A percentile compares a stretch with the other conserved stretches of the same genome.
phyloP scores from a whole-genome alignment of 2,329 filamentous ascomycete genomes.

The Colletotrichum sublineola region DNA sequence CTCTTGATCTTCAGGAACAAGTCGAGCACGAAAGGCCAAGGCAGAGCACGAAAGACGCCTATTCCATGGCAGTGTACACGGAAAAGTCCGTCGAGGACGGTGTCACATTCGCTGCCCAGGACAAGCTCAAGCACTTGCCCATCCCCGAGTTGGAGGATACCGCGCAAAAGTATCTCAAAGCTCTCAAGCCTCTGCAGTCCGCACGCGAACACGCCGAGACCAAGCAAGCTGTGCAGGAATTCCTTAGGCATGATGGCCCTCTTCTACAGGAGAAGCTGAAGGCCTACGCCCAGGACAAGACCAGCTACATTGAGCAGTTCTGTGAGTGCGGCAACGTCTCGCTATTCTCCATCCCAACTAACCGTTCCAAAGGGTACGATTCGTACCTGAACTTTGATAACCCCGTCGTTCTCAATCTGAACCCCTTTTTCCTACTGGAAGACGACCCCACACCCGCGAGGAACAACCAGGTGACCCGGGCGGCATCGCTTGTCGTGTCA shows the following conservation, averaged over 20 bases:
- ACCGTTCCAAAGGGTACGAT: conserved; percentile 83
- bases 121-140: conserved; percentile 89
- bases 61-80: conserved; percentile 66
- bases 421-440: conserved; percentile 97
- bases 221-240: conserved; percentile 83
- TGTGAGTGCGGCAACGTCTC: conserved; percentile 68
- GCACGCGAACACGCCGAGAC: conserved; percentile 87
- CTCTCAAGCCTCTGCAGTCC: conserved; percentile 84
- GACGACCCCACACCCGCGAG: conserved; percentile 97
- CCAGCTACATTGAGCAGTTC: conserved; percentile 98
- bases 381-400: conserved; percentile 99
- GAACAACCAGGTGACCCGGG: conserved; percentile 95
- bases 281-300: conserved; percentile 89
- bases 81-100: conserved; percentile 73
- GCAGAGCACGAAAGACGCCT: conserved; percentile 13
- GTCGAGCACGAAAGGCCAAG: conserved; percentile 28
- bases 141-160: conserved; percentile 89
- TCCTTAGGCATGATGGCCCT: conserved; percentile 83
- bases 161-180: conserved; percentile 82
- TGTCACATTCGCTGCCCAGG: conserved; percentile 90
- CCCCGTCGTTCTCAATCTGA: conserved; percentile 95
- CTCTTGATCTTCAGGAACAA: conserved; percentile 44
- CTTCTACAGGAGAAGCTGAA: conserved; percentile 90
- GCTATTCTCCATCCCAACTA: neutral
- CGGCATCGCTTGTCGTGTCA: conserved; percentile 91